A percentile compares a stretch with the other conserved stretches of the same genome.
Conservation (phyloP, 2,329 filamentous ascomycete species). For the Fusarium poae region DNA sequence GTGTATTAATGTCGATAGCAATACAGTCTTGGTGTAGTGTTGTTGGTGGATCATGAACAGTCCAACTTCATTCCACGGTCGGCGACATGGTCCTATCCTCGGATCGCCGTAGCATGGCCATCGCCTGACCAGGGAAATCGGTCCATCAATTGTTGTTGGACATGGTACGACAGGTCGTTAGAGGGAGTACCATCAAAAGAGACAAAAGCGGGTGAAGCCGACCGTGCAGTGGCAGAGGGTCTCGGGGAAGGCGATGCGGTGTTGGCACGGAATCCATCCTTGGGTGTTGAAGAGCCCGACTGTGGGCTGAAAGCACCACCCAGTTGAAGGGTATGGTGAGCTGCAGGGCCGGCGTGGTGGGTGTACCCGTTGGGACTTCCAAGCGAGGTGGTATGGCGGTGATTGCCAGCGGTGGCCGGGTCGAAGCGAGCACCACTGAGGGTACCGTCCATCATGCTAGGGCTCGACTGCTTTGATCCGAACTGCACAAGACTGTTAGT, state of each 20-base stretch:
- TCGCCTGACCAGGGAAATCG: constrained; percentile 64
- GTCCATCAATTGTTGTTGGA: constrained; percentile 58
- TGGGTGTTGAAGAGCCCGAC: constrained; percentile 38
- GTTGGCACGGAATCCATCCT: constrained; percentile 49
- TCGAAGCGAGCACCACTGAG: constrained; percentile 58
- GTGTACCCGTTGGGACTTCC: constrained; percentile 30
- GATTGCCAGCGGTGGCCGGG: constrained; percentile 25
- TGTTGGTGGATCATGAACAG: constrained; percentile 22
- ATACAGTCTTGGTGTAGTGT: constrained; percentile 29
- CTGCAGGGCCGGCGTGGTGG: constrained; percentile 55
- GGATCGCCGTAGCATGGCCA: constrained; percentile 64
- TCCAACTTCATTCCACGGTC: constrained; percentile 33
- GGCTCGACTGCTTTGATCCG: constrained; percentile 70
- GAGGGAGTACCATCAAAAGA: constrained; percentile 62
- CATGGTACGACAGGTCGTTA: constrained; percentile 56
- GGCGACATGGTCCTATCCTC: constrained; percentile 51
- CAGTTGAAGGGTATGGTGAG: constrained; percentile 59
- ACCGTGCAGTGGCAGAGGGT: constrained; percentile 55
- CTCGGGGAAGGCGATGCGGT: constrained; percentile 51
- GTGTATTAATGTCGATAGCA: constrained; percentile 30
- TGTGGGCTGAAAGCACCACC: constrained; percentile 38
- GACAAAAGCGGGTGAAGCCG: constrained; percentile 62
- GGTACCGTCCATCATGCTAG: constrained; percentile 64
- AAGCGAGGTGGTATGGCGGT: constrained; percentile 23
- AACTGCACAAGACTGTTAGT: constrained; percentile 66